phyloP scores from a whole-genome alignment of 2,329 filamentous ascomycete species.

The Fonsecaea multimorphosa region DNA sequence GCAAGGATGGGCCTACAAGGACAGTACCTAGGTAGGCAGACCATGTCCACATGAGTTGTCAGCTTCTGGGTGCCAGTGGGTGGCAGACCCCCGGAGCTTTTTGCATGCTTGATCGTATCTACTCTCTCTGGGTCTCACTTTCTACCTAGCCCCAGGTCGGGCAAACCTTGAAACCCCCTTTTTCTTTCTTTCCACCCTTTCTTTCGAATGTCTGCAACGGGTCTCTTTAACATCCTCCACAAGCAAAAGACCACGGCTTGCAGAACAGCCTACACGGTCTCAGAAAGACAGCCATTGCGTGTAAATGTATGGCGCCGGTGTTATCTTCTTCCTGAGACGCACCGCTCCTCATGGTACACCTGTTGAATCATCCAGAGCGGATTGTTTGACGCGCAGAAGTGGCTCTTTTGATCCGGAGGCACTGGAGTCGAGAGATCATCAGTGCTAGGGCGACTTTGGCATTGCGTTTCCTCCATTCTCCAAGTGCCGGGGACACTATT shows the following conservation, averaged over 20 bases:
- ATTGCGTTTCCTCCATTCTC: not conserved
- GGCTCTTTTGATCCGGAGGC: not conserved
- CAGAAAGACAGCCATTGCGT: not conserved
- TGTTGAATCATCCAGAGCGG: not conserved
- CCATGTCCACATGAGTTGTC: not conserved
- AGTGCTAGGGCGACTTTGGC: not conserved
- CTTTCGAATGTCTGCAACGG: not conserved
- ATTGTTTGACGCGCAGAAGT: not conserved
- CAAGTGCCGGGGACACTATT: not conserved
- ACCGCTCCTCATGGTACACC: not conserved
- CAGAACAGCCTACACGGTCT: not conserved
- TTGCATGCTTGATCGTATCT: not conserved
- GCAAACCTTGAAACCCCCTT: not conserved
- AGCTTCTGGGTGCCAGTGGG: not conserved
- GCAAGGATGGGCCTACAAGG: not conserved
- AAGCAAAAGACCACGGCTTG: not conserved
- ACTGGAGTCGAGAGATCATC: not conserved
- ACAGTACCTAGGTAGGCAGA: not conserved
- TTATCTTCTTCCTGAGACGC: not conserved
- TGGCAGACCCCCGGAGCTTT: not conserved
- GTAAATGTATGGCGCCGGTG: not conserved
- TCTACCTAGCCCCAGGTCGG: not conserved
- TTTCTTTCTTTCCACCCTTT: not conserved
- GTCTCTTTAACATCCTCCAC: not conserved
- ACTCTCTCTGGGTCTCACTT: not conserved